Evolutionary conservation across 2,329 filamentous ascomycete species (phyloP).

Genomic region (Hymenoscyphus infarciens): DNA sequence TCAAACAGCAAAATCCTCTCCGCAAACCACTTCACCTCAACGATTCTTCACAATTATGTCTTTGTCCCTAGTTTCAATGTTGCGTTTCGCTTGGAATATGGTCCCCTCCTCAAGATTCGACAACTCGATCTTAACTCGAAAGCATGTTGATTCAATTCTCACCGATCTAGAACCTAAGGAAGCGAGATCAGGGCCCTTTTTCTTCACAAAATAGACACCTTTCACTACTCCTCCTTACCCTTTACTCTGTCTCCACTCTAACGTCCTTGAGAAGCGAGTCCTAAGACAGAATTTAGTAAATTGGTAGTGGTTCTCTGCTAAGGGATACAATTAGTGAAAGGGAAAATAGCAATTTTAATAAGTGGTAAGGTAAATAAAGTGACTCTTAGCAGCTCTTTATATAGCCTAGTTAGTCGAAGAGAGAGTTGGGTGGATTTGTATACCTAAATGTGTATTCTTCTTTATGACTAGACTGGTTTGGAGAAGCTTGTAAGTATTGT

Average conservation of each 20-base stretch:
- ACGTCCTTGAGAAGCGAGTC: neutral
- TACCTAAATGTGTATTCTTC: neutral
- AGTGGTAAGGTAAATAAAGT: neutral
- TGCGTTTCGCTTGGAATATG: neutral
- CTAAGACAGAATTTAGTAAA: no score
- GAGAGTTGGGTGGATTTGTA: neutral
- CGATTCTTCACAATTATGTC: neutral
- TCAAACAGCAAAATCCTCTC: neutral
- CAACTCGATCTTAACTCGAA: neutral
- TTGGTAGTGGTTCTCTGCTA: no score
- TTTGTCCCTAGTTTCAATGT: neutral
- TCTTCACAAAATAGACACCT: neutral
- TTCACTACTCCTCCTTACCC: neutral
- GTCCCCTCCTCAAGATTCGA: neutral
- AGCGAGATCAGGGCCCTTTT: neutral
- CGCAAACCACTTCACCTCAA: neutral
- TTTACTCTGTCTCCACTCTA: neutral
- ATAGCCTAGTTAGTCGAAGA: no score
- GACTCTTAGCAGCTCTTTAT: neutral
- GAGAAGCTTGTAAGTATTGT: no score
- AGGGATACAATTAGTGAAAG: no score
- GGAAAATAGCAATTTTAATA: no score
- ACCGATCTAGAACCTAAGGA: neutral
- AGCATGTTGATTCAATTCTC: neutral
- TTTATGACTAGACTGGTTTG: neutral